phyloP scores from a whole-genome alignment of 2,329 filamentous ascomycete species.

The Colletotrichum filicis region DNA sequence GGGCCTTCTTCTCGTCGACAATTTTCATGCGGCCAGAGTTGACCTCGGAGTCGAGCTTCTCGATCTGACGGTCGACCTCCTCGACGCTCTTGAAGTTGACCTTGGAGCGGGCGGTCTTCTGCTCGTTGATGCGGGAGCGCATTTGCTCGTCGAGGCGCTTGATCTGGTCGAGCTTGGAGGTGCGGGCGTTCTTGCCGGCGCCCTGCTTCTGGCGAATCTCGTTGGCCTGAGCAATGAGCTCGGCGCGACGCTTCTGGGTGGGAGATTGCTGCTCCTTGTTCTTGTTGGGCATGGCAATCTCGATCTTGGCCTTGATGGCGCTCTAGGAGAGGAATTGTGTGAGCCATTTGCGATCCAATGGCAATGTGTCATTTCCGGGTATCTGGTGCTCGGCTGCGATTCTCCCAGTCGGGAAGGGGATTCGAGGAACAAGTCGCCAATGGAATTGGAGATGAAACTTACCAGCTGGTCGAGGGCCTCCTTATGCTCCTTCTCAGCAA shows the following conservation, averaged over 20 bases:
- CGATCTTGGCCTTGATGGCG: constrained; percentile 88
- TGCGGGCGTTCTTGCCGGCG: constrained; percentile 84
- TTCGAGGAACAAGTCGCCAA: neutral
- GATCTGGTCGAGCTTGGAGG: constrained; percentile 86
- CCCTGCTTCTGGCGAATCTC: constrained; percentile 90
- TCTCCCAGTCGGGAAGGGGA: no score
- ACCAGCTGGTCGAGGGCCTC: constrained; percentile 73
- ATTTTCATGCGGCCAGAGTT: constrained; percentile 92
- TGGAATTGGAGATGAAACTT: constrained; percentile 38
- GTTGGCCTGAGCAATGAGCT: constrained; percentile 84
- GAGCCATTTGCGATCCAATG: constrained; percentile 7
- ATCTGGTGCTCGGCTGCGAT: neutral
- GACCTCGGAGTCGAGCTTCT: constrained; percentile 83
- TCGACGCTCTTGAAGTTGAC: constrained; percentile 88
- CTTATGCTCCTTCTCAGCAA: constrained; percentile 88
- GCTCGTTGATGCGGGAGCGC: constrained; percentile 84
- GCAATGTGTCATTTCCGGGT: neutral
- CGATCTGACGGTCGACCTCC: constrained; percentile 87
- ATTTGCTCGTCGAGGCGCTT: constrained; percentile 91
- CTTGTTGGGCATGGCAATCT: constrained; percentile 79
- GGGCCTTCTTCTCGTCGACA: constrained; percentile 96
- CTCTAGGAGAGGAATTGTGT: constrained; percentile 66
- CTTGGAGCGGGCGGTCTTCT: constrained; percentile 85
- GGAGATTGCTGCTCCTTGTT: constrained; percentile 84
- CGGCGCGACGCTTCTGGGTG: constrained; percentile 82